These are phyloP conservation scores for Medicago truncatula DNA, from an alignment of 306 rosid genomes.

Conservation along the genomic window MtrunA17r5.0-ANR NC_053043.1:39603001-39603500, in stretches of 20 bases:
- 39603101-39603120: not conserved
- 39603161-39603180: not conserved
- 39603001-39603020: conserved; percentile 6
- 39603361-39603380: not conserved
- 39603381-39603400: not conserved
- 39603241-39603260: not conserved
- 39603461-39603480: not conserved
- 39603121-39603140: not conserved
- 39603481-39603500: not conserved
- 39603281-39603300: not conserved
- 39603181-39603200: not conserved
- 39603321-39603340: not conserved
- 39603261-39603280: not conserved
- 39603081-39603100: conserved; percentile 10
- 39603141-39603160: not conserved
- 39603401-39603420: not conserved
- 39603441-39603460: not conserved
- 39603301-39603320: not conserved
- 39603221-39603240: not conserved
- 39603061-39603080: conserved; percentile 10
- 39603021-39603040: conserved; percentile 31
- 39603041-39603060: not conserved
- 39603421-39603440: conserved; percentile 9
- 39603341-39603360: not conserved
- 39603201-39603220: not conserved